Evolutionary conservation across 148 eudicot species (phyloP), one percentile per base, ranked within the genome.

Genomic region (Cornus florida): DNA sequence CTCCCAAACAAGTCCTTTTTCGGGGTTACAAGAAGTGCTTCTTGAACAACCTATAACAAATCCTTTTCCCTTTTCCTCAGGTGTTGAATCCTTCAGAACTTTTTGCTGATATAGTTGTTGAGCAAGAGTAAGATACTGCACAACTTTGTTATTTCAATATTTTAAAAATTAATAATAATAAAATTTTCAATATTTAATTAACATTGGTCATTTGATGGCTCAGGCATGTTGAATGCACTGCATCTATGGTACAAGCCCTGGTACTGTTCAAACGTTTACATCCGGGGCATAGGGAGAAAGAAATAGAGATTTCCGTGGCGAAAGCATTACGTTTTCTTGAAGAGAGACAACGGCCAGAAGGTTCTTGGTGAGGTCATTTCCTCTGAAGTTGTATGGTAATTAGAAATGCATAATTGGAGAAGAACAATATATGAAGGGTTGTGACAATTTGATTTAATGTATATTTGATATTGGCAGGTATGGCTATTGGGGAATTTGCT

Each of bases 401-500:
- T 33, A 33, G 35, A 33, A 33, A 33, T 33, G 35, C 35, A 33
- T 53, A 43, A 43, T 43, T 43, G 48, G 48, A 43, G 7, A 43
- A 7, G 9, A 43, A 43, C 48, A 43, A 14, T n/a, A 31, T 31
- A 10, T 43, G 66, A 31, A 38, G 2, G 9, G 46, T n/a, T 75
- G 9, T 64, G 69, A 53, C n/a, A 20, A 59, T 10, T 9, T 8
- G 19, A 60, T 7, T 50, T 59, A 12, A 75, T 62, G 23, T 62
- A 62, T n/a, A 12, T 7, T 22, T 14, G 50, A 41, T 31, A 16
- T 39, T 76, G 74, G 31, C 74, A 88, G 90, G 90, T 88, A 88
- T 41, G 90, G 90, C 13, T 83, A 76, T 24, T 88, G 90, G 90
- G 90, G 90, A 56, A 83, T 88, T 68, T 88, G 91, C 71, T 88